phyloP scores from a whole-genome alignment of 805 yeast species.

The Clavispora fructus region DNA sequence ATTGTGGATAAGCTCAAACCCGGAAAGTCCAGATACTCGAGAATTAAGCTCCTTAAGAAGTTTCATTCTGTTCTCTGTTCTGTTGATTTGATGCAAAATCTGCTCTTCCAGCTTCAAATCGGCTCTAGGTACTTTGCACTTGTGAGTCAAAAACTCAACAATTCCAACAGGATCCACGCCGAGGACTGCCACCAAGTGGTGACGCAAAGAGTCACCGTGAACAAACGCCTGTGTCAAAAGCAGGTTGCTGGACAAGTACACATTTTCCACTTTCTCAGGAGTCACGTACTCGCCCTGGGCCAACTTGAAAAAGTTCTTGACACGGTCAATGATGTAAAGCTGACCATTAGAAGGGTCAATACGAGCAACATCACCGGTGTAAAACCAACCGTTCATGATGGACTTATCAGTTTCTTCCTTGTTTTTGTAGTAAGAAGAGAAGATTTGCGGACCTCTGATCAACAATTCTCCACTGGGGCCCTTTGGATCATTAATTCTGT shows the following conservation, averaged over 20 bases:
- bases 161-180: conserved; percentile 19
- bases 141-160: conserved; percentile 11
- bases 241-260: conserved; percentile 33
- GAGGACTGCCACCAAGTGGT: conserved; percentile 12
- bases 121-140: conserved; percentile 7
- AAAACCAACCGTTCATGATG: conserved; percentile 49
- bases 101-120: conserved; percentile 12
- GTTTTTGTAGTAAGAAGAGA: conserved; percentile 51
- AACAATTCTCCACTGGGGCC: conserved; percentile 56
- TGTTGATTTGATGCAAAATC: conserved; percentile 14
- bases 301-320: conserved; percentile 70
- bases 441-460: conserved; percentile 61
- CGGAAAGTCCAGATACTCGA: conserved; percentile 12
- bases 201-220: conserved; percentile 14
- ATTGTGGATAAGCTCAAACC: conserved; percentile 23
- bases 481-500: conserved; percentile 16
- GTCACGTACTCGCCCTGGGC: conserved; percentile 57
- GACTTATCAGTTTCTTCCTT: conserved; percentile 49
- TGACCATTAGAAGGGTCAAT: conserved; percentile 38
- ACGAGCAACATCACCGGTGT: conserved; percentile 47
- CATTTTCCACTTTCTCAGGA: conserved; percentile 69
- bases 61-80: conserved; percentile 8
- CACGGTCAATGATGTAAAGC: conserved; percentile 57
- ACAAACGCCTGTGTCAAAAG: conserved; percentile 13
- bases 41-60: conserved; percentile 10